These are phyloP conservation scores for Bipolaris gigantea DNA, from an alignment of 2,329 filamentous ascomycete genomes.

Conservation along the genomic window DNA sequence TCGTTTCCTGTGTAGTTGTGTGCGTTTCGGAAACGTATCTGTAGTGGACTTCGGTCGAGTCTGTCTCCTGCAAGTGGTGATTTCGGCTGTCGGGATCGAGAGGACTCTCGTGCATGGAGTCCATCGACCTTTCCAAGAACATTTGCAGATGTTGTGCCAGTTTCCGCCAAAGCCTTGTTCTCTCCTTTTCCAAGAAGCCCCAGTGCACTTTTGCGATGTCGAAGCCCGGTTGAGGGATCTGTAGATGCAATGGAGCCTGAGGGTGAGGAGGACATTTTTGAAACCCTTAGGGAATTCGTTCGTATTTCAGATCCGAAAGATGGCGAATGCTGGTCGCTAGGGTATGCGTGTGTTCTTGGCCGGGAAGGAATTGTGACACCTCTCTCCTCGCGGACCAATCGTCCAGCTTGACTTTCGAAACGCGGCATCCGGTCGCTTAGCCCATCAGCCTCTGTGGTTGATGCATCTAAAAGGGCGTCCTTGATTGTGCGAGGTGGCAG, in stretches of 20 bases:
- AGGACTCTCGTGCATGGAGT: constrained; percentile 43
- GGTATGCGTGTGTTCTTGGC: constrained; percentile 20
- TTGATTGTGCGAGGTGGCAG: constrained; percentile 72
- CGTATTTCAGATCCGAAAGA: constrained; percentile 42
- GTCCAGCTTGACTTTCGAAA: constrained; percentile 47
- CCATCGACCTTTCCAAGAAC: constrained; percentile 66
- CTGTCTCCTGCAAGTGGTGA: constrained; percentile 39
- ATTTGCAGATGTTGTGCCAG: constrained; percentile 64
- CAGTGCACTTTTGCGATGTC: constrained; percentile 60
- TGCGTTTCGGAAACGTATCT: constrained; percentile 60
- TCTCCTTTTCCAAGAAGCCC: constrained; percentile 63
- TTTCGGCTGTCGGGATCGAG: constrained; percentile 31
- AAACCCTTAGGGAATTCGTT: constrained; percentile 36
- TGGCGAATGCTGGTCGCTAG: constrained; percentile 28
- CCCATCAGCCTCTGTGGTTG: constrained; percentile 78
- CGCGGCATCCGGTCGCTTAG: constrained; percentile 50
- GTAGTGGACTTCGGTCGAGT: constrained; percentile 36
- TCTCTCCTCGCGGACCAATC: constrained; percentile 32
- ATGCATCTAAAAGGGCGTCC: constrained; percentile 89
- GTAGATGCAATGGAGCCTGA: constrained; percentile 34
- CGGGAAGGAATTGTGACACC: constrained; percentile 30
- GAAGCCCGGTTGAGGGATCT: constrained; percentile 44
- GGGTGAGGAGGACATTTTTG: constrained; percentile 35
- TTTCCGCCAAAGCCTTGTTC: constrained; percentile 65
- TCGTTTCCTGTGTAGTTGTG: constrained; percentile 86